A percentile compares a stretch with the other conserved stretches of the same genome.
phyloP scores from a whole-genome alignment of 495 filamentous ascomycete genomes.

The Penicillium pancosmium region DNA sequence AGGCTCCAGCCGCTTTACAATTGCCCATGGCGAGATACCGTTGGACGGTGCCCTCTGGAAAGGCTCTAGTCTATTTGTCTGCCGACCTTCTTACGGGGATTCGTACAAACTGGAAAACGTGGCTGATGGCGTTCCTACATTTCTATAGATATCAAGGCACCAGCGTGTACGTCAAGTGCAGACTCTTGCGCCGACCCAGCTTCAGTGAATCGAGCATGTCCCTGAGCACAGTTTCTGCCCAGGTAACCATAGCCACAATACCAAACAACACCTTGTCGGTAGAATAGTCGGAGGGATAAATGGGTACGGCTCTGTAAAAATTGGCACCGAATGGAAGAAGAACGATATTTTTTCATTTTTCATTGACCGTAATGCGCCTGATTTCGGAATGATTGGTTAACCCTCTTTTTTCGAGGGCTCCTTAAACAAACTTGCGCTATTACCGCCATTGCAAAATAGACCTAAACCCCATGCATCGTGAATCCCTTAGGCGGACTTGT shows the following conservation, averaged over 20 bases:
- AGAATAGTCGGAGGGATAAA: background rate
- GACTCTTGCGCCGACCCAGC: background rate
- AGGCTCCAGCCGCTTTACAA: too few species aligned
- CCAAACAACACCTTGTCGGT: background rate
- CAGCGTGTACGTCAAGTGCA: background rate
- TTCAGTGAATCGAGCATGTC: background rate
- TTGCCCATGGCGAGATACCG: too few species aligned
- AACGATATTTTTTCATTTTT: conserved; percentile 34
- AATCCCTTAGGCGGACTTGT: conserved; percentile 42
- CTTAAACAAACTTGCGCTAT: conserved; percentile 41
- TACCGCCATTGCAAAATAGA: conserved; percentile 43
- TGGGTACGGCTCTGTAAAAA: conserved; percentile 8
- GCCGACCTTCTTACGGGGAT: background rate
- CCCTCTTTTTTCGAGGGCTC: conserved; percentile 37
- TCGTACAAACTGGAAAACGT: background rate
- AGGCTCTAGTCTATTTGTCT: background rate
- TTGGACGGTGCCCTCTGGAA: background rate
- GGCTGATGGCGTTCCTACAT: background rate
- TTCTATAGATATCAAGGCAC: background rate
- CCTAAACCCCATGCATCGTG: conserved; percentile 34
- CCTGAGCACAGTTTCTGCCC: background rate
- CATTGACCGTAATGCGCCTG: conserved; percentile 37
- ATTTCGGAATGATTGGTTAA: conserved; percentile 34
- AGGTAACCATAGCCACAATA: background rate
- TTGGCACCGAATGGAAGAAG: conserved; percentile 18